Conservation (phyloP, 192 early-diverging fungal genomes). For the Coemansia sp. region DNA sequence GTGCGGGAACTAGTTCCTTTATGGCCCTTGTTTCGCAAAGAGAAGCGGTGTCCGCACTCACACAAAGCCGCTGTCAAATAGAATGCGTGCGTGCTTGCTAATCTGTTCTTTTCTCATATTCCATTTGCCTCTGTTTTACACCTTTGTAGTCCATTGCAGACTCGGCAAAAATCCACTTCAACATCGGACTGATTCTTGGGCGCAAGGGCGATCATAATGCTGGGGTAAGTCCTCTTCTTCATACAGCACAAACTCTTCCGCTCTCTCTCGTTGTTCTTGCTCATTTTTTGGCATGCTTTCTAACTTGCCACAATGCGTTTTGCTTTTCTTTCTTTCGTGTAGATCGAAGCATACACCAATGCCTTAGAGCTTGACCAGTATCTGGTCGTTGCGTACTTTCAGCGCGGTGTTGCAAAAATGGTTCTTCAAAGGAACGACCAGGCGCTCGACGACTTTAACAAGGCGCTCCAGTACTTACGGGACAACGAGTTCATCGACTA, state of each 20-base stretch:
- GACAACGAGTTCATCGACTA: slow-evolving; percentile 94
- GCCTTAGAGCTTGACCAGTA: slow-evolving; percentile 83
- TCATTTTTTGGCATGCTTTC: not conserved
- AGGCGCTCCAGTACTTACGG: slow-evolving; percentile 75
- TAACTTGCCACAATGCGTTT: not conserved
- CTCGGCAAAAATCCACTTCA: slow-evolving; percentile 94
- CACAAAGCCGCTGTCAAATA: not conserved
- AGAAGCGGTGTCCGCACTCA: no score
- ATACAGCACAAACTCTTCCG: not conserved
- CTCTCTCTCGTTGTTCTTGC: not conserved
- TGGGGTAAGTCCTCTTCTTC: slow-evolving; percentile 70
- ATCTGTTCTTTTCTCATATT: slow-evolving; percentile 12
- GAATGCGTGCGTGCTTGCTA: not conserved
- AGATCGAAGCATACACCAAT: slow-evolving; percentile 76
- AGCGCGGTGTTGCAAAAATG: slow-evolving; percentile 87
- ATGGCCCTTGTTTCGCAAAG: no score
- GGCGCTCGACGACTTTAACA: slow-evolving; percentile 80
- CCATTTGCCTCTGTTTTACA: slow-evolving; percentile 6
- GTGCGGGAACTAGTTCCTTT: no score
- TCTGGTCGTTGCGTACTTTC: slow-evolving; percentile 90
- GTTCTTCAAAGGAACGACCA: slow-evolving; percentile 66
- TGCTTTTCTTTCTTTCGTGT: slow-evolving; percentile 11
- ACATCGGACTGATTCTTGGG: slow-evolving; percentile 83
- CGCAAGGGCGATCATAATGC: slow-evolving; percentile 71
- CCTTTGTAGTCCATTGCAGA: slow-evolving; percentile 69